Percentiles rank a stretch among this genome's conserved stretches.
Conservation (phyloP, 2,329 filamentous ascomycete species). For the Fragosphaeria purpurea region DNA sequence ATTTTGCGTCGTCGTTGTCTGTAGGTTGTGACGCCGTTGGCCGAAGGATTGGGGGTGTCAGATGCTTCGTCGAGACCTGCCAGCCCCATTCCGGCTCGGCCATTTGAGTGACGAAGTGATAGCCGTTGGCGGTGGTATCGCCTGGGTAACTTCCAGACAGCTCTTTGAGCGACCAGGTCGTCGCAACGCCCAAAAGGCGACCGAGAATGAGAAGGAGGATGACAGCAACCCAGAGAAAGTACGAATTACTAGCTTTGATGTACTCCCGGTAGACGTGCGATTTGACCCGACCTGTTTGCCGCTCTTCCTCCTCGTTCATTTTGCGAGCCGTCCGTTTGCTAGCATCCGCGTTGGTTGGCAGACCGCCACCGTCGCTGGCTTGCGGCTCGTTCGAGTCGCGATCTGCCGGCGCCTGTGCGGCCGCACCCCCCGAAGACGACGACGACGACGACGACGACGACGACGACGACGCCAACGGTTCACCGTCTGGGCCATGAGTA, state of each 20-base stretch:
- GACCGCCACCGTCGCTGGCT: background rate
- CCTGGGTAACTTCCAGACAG: constrained; percentile 19
- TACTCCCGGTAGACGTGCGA: constrained; percentile 24
- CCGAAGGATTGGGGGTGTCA: background rate
- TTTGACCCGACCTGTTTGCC: constrained; percentile 24
- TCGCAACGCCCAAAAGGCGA: constrained; percentile 17
- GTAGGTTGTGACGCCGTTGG: background rate
- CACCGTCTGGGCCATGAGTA: background rate
- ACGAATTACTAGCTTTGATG: constrained; percentile 20
- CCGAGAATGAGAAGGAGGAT: constrained; percentile 16
- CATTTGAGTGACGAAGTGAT: constrained; percentile 7
- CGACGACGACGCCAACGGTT: constrained; percentile 1
- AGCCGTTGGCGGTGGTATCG: constrained; percentile 4
- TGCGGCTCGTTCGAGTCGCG: constrained; percentile 4
- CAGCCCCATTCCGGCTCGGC: constrained; percentile 6
- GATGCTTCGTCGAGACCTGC: background rate
- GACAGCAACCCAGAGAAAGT: constrained; percentile 18
- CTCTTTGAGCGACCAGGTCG: constrained; percentile 25
- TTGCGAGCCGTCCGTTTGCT: constrained; percentile 5
- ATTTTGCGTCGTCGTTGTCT: constrained; percentile 2
- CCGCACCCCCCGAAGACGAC: too few species aligned
- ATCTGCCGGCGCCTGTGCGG: constrained; percentile 4
- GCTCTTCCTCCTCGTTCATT: constrained; percentile 16
- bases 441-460: too few species aligned
- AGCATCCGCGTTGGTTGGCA: background rate